phyloP scores from a whole-genome alignment of 2,329 filamentous ascomycete genomes.

The Penicillium sp. region DNA sequence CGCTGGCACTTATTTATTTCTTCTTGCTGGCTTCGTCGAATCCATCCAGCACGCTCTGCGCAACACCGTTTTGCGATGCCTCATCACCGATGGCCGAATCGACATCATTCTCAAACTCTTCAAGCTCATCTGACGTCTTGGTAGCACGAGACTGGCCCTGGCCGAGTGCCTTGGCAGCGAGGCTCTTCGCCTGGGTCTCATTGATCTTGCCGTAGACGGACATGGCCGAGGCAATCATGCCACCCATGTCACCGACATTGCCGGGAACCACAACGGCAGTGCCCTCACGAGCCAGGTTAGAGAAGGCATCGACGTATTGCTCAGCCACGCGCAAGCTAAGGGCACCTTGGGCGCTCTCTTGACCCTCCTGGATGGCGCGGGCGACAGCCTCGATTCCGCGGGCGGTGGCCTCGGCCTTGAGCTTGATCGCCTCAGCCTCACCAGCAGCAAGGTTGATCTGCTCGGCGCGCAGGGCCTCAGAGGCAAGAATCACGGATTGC shows the following conservation, averaged over 20 bases:
- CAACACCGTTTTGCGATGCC: conserved; percentile 41
- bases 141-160: conserved; percentile 18
- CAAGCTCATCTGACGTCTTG: conserved; percentile 27
- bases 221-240: conserved; percentile 96
- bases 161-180: conserved; percentile 48
- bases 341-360: conserved; percentile 75
- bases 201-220: conserved; percentile 94
- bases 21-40: conserved; percentile 49
- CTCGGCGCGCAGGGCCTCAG: conserved; percentile 85
- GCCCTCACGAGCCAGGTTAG: conserved; percentile 88
- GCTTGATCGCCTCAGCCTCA: conserved; percentile 88
- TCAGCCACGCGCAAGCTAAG: conserved; percentile 88
- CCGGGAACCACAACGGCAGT: conserved; percentile 94
- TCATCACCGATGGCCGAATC: conserved; percentile 12
- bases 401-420: conserved; percentile 85
- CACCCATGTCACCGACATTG: conserved; percentile 92
- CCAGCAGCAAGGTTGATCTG: conserved; percentile 90
- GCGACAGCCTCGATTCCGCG: conserved; percentile 85
- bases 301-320: conserved; percentile 97
- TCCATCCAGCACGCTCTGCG: conserved; percentile 51
- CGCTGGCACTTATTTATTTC: conserved; percentile 19
- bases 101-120: conserved; percentile 15
- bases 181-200: conserved; percentile 70
- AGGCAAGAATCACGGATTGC: conserved; percentile 94
- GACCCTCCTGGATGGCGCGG: conserved; percentile 70